phyloP scores from a whole-genome alignment of 1,139 yeast genomes.

The Saccharomyces uvarum region DNA sequence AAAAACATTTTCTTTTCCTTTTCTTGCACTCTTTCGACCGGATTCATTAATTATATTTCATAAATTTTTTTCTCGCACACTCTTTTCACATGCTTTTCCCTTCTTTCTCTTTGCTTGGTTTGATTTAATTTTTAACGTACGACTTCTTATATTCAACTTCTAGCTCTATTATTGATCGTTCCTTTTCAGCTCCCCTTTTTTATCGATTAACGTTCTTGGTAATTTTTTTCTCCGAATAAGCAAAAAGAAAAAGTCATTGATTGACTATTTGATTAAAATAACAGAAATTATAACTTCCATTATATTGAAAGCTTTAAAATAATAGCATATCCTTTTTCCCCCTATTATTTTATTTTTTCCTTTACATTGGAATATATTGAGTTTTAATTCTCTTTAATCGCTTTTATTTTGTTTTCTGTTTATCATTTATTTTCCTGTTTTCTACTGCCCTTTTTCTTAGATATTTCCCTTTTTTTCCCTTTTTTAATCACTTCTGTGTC shows the following conservation, averaged over 20 bases:
- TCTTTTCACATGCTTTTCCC: not conserved
- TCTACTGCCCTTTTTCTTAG: not conserved
- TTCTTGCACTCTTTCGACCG: not conserved
- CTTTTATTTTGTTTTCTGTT: not conserved
- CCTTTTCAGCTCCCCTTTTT: not conserved
- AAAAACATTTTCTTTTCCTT: not conserved
- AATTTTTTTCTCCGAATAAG: not conserved
- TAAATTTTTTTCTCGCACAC: not conserved
- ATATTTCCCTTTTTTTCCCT: not conserved
- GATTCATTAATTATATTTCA: not conserved
- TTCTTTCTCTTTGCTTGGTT: not conserved
- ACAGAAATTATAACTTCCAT: not conserved
- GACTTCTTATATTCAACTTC: not conserved
- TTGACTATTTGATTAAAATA: not conserved
- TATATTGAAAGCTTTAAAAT: not conserved
- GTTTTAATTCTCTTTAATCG: not conserved
- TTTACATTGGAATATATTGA: not conserved
- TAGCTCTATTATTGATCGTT: not conserved
- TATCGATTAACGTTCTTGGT: not conserved
- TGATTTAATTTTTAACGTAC: not conserved
- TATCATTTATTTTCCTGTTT: not conserved
- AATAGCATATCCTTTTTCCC: not conserved
- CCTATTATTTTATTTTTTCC: not conserved
- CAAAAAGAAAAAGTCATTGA: not conserved
- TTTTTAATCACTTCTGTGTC: not conserved